A percentile compares a stretch with the other conserved stretches of the same genome.
Evolutionary conservation across 345 rosid genomes (phyloP).

Genomic region (Conringia planisiliqua): DNA sequence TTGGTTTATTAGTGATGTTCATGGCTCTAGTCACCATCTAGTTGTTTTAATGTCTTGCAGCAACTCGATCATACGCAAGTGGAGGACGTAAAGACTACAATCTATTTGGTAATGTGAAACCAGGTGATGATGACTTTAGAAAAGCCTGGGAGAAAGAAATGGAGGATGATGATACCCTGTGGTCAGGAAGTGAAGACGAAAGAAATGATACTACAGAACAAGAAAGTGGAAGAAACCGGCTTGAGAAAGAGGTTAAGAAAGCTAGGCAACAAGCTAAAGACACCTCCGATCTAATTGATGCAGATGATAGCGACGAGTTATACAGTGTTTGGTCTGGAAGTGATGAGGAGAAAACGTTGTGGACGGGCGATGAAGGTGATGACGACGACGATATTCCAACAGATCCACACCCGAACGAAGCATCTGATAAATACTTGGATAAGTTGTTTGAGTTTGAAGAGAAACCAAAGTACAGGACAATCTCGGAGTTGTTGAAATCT

Average conservation of each 20-base stretch:
- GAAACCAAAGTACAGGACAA: slow-evolving; percentile 79
- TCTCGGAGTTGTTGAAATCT: slow-evolving; percentile 67
- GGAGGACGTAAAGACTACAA: slow-evolving; percentile 55
- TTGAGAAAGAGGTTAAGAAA: slow-evolving; percentile 58
- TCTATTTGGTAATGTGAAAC: slow-evolving; percentile 61
- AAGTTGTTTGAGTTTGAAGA: slow-evolving; percentile 88
- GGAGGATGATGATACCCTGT: slow-evolving; percentile 61
- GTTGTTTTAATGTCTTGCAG: slow-evolving; percentile 39
- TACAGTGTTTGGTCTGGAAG: slow-evolving; percentile 87
- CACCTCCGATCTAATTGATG: slow-evolving; percentile 63
- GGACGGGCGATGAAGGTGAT: slow-evolving; percentile 92
- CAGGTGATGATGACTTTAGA: slow-evolving; percentile 60
- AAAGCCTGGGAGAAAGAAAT: slow-evolving; percentile 67
- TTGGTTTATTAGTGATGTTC: neutral
- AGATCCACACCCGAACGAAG: slow-evolving; percentile 70
- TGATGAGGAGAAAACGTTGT: slow-evolving; percentile 86
- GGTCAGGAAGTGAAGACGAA: slow-evolving; percentile 93
- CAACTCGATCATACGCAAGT: slow-evolving; percentile 52
- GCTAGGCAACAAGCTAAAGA: slow-evolving; percentile 74
- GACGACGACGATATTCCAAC: slow-evolving; percentile 76
- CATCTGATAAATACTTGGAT: slow-evolving; percentile 75
- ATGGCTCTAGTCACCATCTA: neutral
- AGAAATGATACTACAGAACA: slow-evolving; percentile 30
- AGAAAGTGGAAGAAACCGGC: slow-evolving; percentile 20
- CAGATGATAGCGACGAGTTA: slow-evolving; percentile 86